These are phyloP conservation scores for Globisporangium solare DNA, from an alignment of 352 stramenopile genomes.

Conservation along the genomic window DNA sequence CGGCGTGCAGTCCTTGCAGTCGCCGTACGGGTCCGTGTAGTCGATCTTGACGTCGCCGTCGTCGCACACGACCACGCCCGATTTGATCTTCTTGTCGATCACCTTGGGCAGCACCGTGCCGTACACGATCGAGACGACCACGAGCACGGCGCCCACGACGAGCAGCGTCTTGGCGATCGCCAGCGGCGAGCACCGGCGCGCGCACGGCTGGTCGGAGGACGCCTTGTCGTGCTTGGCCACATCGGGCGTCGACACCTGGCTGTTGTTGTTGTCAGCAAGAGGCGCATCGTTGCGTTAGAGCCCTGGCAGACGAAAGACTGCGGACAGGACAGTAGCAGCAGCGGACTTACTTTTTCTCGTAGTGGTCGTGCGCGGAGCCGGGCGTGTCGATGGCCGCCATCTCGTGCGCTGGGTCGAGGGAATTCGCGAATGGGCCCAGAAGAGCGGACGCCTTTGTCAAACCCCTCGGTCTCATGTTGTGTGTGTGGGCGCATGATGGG, in stretches of 20 bases:
- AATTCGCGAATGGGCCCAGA: no score
- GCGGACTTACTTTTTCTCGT: constrained; percentile 12
- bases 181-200: constrained; percentile 19
- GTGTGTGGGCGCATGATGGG: no score
- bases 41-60: constrained; percentile 21
- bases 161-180: constrained; percentile 25
- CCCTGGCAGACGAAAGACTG: not conserved
- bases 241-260: no score
- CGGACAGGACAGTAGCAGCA: no score
- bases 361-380: constrained; percentile 1
- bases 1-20: constrained; percentile 46
- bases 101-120: constrained; percentile 25
- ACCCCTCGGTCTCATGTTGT: no score
- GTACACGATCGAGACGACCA: constrained; percentile 32
- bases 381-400: constrained; percentile 1
- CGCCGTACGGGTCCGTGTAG: constrained; percentile 43
- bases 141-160: constrained; percentile 23
- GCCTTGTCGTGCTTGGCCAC: no score
- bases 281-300: no score
- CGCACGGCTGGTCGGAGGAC: not conserved
- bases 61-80: constrained; percentile 33
- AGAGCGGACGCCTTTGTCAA: no score
- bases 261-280: no score
- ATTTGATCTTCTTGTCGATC: constrained; percentile 33
- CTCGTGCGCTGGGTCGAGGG: no score